Conservation (phyloP, 2,329 filamentous ascomycete genomes). For the Botrytis squamosa region DNA sequence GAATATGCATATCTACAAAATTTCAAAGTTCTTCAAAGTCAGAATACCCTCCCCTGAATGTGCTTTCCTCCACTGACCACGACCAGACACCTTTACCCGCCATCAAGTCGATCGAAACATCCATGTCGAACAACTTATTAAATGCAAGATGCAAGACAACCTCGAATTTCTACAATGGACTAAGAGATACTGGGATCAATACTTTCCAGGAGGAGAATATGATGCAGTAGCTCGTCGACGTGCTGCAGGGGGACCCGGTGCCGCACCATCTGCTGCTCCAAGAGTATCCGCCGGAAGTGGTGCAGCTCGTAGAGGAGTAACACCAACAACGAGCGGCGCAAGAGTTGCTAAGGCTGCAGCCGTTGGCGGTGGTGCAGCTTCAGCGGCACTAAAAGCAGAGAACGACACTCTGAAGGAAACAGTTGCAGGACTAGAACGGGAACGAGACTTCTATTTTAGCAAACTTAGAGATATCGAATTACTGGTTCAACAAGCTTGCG, state of each 20-base stretch:
- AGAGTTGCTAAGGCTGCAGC: constrained; percentile 46
- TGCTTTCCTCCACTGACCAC: constrained; percentile 18
- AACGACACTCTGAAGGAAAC: constrained; percentile 90
- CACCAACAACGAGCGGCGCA: constrained; percentile 44
- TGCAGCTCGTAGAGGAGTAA: constrained; percentile 47
- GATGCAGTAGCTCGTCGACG: constrained; percentile 85
- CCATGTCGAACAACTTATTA: constrained; percentile 83
- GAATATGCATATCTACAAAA: constrained; percentile 98
- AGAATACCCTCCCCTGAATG: constrained; percentile 23
- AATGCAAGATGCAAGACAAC: constrained; percentile 99
- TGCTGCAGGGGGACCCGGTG: constrained; percentile 61
- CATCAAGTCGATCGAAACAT: constrained; percentile 88
- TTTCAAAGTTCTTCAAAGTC: constrained; percentile 96
- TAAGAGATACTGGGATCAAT: constrained; percentile 96
- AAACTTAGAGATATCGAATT: constrained; percentile 97
- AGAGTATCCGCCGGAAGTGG: constrained; percentile 44
- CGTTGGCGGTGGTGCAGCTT: constrained; percentile 54
- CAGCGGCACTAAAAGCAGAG: constrained; percentile 76
- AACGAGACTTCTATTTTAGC: constrained; percentile 98
- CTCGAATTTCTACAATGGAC: constrained; percentile 97
- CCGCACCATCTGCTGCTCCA: constrained; percentile 49
- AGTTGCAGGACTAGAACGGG: constrained; percentile 89
- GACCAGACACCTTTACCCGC: constrained; percentile 74
- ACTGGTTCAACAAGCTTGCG: constrained; percentile 86
- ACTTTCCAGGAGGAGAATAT: constrained; percentile 96